Base-by-base conservation (phyloP, 768 basidiomycete species). In the Lactifluus volemus region DNA sequence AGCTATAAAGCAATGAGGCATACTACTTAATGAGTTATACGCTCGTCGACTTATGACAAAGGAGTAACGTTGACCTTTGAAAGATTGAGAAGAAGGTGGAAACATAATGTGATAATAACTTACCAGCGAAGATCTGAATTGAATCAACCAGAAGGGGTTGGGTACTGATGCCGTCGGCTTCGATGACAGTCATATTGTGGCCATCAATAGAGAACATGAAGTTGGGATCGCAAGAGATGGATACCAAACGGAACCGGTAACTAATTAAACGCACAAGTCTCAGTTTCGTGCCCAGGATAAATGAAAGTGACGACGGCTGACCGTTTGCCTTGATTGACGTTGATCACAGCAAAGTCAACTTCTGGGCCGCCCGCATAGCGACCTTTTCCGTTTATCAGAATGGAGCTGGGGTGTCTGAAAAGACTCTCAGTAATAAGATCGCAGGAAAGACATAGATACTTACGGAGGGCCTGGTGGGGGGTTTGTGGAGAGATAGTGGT, bases 331-430 rank as follows among this genome's bases (percentile, higher is more conserved):
- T 47, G 25, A 5, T 42, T 47, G 25, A 68, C 67, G 19, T 60
- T 67, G 50, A 68, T 49, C 6, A 65, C 49, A 0, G 67, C 51
- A 34, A 64, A 55, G 10, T 59, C 49, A 7, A 53, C 34, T 11
- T 41, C 38, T 4, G 67, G 60, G 14, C 67, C 63, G n/a, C 48
- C 60, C 11, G 42, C 19, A 59, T 48, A 68, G 29, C 67, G 63
- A 29, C 67, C 67, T 12, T 30, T 38, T 17, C 63, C 63, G n/a
- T 68, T 68, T n/a, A 68, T 68, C 29, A 68, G 25, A 38, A 63
- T 67, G 10, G 67, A 39, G 42, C 49, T 61, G 3, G 15, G 5
- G 2, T 49, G 42, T 36, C 55, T 57, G 6, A 6, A 25, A 60
- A 48, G n/a, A 5, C 2, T 57, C 9, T 63, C 17, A 19, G 47